A percentile compares a stretch with the other conserved stretches of the same genome.
Conservation (phyloP, 139 green algal species). For the Edaphochlamys debaryana region DNA sequence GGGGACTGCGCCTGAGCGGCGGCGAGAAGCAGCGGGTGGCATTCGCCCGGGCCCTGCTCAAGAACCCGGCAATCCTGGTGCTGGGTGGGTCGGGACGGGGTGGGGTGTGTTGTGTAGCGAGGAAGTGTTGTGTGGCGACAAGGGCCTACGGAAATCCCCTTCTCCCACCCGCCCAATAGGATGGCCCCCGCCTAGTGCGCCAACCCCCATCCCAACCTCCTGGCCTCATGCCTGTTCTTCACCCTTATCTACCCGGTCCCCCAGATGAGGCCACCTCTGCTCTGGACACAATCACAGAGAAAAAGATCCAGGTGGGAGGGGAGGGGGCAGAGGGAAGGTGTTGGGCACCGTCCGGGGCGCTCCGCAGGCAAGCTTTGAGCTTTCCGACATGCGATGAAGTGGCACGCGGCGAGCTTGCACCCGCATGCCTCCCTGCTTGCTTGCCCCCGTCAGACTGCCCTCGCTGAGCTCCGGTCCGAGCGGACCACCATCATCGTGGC, state of each 20-base stretch:
- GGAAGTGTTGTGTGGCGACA: too few relatives aligned
- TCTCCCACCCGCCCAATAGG: conserved; percentile 21
- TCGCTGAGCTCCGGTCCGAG: conserved; percentile 46
- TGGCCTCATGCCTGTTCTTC: too few relatives aligned
- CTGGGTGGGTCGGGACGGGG: conserved; percentile 38
- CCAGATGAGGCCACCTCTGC: conserved; percentile 58
- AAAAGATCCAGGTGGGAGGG: conserved; percentile 60
- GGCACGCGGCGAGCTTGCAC: too few relatives aligned
- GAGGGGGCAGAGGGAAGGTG: too few relatives aligned
- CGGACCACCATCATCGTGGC: conserved; percentile 90
- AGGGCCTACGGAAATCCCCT: background rate
- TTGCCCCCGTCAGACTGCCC: conserved; percentile 47
- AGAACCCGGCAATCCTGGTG: conserved; percentile 60
- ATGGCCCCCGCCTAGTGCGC: background rate
- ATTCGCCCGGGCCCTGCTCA: conserved; percentile 68
- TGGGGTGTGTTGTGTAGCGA: background rate
- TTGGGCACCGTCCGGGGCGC: too few relatives aligned
- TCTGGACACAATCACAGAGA: conserved; percentile 76
- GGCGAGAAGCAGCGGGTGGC: conserved; percentile 77
- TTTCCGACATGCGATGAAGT: too few relatives aligned
- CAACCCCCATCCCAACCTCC: too few relatives aligned
- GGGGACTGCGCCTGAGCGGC: conserved; percentile 73
- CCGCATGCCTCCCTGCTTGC: background rate
- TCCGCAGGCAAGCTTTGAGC: too few relatives aligned
- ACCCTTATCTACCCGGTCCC: too few relatives aligned